Conservation (phyloP, 805 yeast genomes). For the Metschnikowia hibisci region DNA sequence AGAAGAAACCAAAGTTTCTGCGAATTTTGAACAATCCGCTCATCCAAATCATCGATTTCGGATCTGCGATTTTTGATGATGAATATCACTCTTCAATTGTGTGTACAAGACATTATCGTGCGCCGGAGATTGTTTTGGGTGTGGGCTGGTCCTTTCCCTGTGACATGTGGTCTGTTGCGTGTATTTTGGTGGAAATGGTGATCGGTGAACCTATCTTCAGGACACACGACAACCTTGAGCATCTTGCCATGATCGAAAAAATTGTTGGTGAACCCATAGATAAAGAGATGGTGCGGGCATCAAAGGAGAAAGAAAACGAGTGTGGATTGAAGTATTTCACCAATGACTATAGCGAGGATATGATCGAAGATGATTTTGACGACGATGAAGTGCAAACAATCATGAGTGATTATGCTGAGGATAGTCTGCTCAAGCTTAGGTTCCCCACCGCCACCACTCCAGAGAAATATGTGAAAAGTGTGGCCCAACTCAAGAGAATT, state of each 20-base stretch:
- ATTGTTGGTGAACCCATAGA: conserved; percentile 57
- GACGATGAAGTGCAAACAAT: conserved; percentile 18
- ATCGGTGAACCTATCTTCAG: conserved; percentile 94
- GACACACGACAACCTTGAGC: conserved; percentile 93
- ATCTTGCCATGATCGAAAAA: conserved; percentile 90
- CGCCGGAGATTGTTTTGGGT: conserved; percentile 93
- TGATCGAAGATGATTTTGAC: conserved; percentile 23
- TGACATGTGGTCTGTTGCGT: conserved; percentile 96
- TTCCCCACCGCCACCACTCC: conserved; percentile 41
- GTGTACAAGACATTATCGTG: conserved; percentile 93
- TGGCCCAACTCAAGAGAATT: conserved; percentile 38
- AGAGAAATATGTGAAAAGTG: conserved; percentile 35
- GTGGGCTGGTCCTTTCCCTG: conserved; percentile 97
- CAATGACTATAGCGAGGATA: conserved; percentile 14
- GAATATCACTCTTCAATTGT: conserved; percentile 92
- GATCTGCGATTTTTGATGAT: conserved; percentile 91
- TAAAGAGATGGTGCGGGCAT: conserved; percentile 32
- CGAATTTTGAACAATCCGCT: conserved; percentile 69
- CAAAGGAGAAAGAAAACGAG: conserved; percentile 36
- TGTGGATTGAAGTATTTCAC: conserved; percentile 40
- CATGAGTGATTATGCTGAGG: conserved; percentile 15
- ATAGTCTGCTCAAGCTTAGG: conserved; percentile 25
- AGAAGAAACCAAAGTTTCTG: conserved; percentile 30
- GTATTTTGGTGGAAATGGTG: conserved; percentile 83
- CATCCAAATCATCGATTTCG: conserved; percentile 91